These are phyloP conservation scores for Penicillium simplicissimum DNA, from an alignment of 495 filamentous ascomycete species.

Conservation along the genomic window DNA sequence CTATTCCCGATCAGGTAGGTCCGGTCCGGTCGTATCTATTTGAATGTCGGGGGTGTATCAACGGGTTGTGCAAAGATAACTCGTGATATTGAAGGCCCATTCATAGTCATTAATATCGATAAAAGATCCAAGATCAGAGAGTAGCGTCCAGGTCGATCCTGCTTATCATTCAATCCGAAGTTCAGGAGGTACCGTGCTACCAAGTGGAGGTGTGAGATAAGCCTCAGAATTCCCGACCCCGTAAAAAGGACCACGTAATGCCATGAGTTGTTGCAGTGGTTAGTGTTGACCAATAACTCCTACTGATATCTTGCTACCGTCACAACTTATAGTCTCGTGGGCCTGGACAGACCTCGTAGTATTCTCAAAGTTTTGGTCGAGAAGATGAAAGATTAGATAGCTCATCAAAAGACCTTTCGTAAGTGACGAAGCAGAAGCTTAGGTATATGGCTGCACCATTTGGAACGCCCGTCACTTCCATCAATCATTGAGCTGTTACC, in stretches of 20 bases:
- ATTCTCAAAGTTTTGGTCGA: too few relatives aligned
- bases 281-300: too few relatives aligned
- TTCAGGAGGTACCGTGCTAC: not conserved
- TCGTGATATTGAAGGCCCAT: not conserved
- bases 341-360: too few relatives aligned
- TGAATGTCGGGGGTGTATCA: not conserved
- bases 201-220: not conserved
- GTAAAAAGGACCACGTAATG: not conserved
- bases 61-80: not conserved
- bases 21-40: slow-evolving; percentile 14
- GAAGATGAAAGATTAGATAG: too few relatives aligned
- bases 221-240: not conserved
- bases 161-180: not conserved
- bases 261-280: too few relatives aligned
- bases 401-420: not conserved
- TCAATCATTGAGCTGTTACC: too few relatives aligned
- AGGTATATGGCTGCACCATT: not conserved
- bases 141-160: not conserved
- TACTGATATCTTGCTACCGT: too few relatives aligned
- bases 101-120: not conserved
- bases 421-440: not conserved
- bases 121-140: not conserved
- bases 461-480: not conserved
- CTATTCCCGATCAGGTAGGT: slow-evolving; percentile 15
- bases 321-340: too few relatives aligned